A percentile compares a stretch with the other conserved stretches of the same genome.
These are phyloP conservation scores for Secale cereale DNA, from an alignment of 176 grass and related monocot species.

Conservation along the genomic window DNA sequence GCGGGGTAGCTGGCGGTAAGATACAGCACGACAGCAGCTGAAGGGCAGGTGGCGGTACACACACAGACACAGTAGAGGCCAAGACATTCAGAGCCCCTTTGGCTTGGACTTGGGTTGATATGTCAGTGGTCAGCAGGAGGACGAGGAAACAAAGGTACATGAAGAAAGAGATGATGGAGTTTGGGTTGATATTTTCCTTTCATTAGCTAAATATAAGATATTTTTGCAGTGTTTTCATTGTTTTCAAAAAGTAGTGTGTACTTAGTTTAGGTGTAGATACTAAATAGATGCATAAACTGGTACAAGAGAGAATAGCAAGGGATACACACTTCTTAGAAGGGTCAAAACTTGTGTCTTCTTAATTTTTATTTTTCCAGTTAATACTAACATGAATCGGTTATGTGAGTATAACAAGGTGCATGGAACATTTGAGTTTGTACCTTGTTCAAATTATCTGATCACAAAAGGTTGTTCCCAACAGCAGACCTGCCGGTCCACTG, in stretches of 20 bases:
- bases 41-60: not conserved
- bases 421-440: constrained; percentile 23
- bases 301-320: not conserved
- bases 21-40: not conserved
- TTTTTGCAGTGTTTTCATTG: not conserved
- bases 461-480: constrained; percentile 48
- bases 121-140: not conserved
- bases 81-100: not conserved
- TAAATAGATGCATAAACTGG: not conserved
- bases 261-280: not conserved
- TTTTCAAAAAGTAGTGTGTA: not conserved
- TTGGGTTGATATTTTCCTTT: not conserved
- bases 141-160: not conserved
- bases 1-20: not conserved
- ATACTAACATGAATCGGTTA: not conserved
- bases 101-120: not conserved
- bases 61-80: not conserved
- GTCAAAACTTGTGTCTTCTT: not conserved
- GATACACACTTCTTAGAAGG: not conserved
- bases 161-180: not conserved
- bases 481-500: constrained; percentile 66
- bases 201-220: not conserved
- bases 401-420: not conserved
- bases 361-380: not conserved
- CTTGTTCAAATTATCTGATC: constrained; percentile 72